These are phyloP conservation scores for Boletus sp. DNA, from an alignment of 1,284 basidiomycete species.

Conservation along the genomic window DNA sequence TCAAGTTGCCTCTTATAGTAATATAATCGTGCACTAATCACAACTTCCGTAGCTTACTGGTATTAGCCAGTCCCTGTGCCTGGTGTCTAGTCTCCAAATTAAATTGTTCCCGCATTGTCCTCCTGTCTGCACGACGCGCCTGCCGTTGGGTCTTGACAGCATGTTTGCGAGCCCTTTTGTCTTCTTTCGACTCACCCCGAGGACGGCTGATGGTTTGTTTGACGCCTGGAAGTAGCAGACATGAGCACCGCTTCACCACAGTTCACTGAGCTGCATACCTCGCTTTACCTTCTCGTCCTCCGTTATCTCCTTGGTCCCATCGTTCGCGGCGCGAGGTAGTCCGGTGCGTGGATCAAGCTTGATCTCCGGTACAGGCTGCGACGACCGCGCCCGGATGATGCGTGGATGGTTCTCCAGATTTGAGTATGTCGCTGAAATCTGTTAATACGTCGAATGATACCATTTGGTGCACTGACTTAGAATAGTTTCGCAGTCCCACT, in stretches of 20 bases:
- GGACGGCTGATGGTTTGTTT: conserved; percentile 65
- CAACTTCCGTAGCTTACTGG: conserved; percentile 28
- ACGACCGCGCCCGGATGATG: conserved; percentile 70
- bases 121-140: conserved; percentile 80
- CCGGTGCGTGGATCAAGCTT: conserved; percentile 75
- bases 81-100: conserved; percentile 75
- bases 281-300: conserved; percentile 40
- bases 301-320: conserved; percentile 19
- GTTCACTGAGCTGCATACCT: conserved; percentile 20
- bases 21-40: conserved; percentile 13
- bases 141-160: conserved; percentile 85
- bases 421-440: conserved; percentile 84
- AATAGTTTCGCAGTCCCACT: conserved; percentile 96
- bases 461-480: conserved; percentile 65
- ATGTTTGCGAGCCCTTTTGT: conserved; percentile 88
- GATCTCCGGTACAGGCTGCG: conserved; percentile 64
- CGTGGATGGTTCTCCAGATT: conserved; percentile 95
- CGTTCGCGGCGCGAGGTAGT: conserved; percentile 59
- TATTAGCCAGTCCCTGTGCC: conserved; percentile 54
- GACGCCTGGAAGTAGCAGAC: conserved; percentile 32
- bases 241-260: conserved; percentile 6
- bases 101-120: conserved; percentile 77
- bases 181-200: conserved; percentile 83
- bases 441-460: conserved; percentile 16
- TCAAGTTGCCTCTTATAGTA: conserved; percentile 21